Evolutionary conservation across 1,284 basidiomycete species (phyloP).

Genomic region (Tylopilus sp.): DNA sequence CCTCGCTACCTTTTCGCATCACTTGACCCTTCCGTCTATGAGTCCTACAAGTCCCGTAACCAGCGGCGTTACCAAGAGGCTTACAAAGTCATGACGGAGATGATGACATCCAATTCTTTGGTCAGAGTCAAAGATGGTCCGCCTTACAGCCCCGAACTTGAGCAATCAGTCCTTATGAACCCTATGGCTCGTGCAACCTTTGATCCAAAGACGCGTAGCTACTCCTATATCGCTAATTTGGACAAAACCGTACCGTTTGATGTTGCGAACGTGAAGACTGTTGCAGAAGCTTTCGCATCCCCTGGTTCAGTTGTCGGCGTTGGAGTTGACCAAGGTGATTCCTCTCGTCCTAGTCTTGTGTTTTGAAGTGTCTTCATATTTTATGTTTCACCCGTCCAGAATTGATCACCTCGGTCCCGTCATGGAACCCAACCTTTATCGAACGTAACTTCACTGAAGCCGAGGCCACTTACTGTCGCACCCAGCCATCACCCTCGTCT

Average conservation of each 20-base stretch:
- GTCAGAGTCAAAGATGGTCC: slow-evolving; percentile 96
- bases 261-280: slow-evolving; percentile 64
- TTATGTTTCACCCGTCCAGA: slow-evolving; percentile 50
- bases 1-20: slow-evolving; percentile 90
- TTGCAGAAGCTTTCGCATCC: slow-evolving; percentile 54
- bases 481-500: slow-evolving; percentile 84
- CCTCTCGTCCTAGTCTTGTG: background rate
- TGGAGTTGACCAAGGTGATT: slow-evolving; percentile 81
- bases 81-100: slow-evolving; percentile 93
- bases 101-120: slow-evolving; percentile 90
- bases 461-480: slow-evolving; percentile 84
- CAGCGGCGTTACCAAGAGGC: slow-evolving; percentile 68
- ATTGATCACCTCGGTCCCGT: slow-evolving; percentile 90
- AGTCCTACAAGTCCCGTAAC: slow-evolving; percentile 74
- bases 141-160: slow-evolving; percentile 87
- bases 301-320: slow-evolving; percentile 59
- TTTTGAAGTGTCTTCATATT: slow-evolving; percentile 16
- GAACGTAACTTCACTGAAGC: slow-evolving; percentile 90
- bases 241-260: slow-evolving; percentile 55
- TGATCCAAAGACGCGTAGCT: slow-evolving; percentile 82
- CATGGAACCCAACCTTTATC: slow-evolving; percentile 87
- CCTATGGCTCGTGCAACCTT: slow-evolving; percentile 86
- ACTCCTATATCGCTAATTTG: slow-evolving; percentile 72
- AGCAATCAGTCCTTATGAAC: slow-evolving; percentile 88
- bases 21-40: slow-evolving; percentile 72